Evolutionary conservation across 139 green algal species (phyloP).

Genomic region (Spirogloea muscicola): DNA sequence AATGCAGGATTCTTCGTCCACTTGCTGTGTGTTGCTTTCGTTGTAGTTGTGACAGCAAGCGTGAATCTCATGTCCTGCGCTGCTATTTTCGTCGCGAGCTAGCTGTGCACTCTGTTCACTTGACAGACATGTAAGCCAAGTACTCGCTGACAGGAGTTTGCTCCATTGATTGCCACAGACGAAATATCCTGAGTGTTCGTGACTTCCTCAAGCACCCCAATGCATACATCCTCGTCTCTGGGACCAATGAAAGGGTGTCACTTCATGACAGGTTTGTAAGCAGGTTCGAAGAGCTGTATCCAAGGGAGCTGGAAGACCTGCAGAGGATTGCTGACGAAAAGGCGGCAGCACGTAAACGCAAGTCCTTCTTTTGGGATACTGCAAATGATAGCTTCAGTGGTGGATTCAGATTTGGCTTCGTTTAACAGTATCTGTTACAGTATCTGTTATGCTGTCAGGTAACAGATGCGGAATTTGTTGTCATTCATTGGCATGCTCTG

Average conservation of each 20-base stretch:
- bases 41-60: not conserved
- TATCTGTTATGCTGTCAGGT: too few species aligned
- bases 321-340: not conserved
- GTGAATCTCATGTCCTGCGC: not conserved
- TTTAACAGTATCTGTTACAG: too few species aligned
- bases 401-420: slow-evolving; percentile 38
- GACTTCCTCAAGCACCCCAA: slow-evolving; percentile 38
- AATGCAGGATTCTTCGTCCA: not conserved
- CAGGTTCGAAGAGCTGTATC: slow-evolving; percentile 7
- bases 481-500: too few species aligned
- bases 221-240: slow-evolving; percentile 32
- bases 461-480: too few species aligned
- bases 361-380: slow-evolving; percentile 29
- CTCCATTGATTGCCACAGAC: too few species aligned
- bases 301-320: slow-evolving; percentile 14
- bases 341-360: slow-evolving; percentile 1
- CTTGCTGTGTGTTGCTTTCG: not conserved
- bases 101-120: slow-evolving; percentile 1
- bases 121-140: not conserved
- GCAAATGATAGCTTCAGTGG: slow-evolving; percentile 22
- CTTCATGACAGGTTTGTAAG: slow-evolving; percentile 28
- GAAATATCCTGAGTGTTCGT: slow-evolving; percentile 35
- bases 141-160: too few species aligned
- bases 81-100: too few species aligned
- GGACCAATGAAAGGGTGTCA: slow-evolving; percentile 32